Percentiles rank a stretch among this genome's conserved stretches.
These are phyloP conservation scores for Aureobasidium sp. DNA, from an alignment of 2,329 filamentous ascomycete genomes.

Conservation along the genomic window DNA sequence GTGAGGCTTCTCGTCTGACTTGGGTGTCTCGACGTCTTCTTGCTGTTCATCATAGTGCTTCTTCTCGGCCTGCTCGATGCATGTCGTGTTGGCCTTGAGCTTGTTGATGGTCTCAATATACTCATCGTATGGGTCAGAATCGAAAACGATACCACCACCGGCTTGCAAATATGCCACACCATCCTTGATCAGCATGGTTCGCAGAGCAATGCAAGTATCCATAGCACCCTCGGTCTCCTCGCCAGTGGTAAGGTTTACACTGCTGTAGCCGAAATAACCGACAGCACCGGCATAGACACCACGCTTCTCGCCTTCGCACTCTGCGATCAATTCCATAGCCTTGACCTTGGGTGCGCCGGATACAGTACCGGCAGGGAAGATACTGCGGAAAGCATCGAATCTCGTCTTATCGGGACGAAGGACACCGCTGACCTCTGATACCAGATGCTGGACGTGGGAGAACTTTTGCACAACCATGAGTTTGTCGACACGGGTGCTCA, in stretches of 20 bases:
- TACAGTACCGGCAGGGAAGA: conserved; percentile 95
- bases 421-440: conserved; percentile 91
- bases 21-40: conserved; percentile 8
- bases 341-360: conserved; percentile 91
- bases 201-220: conserved; percentile 76
- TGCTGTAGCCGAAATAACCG: conserved; percentile 88
- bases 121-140: conserved; percentile 84
- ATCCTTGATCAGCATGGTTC: conserved; percentile 93
- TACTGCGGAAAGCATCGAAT: conserved; percentile 88
- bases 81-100: conserved; percentile 79
- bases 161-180: conserved; percentile 85
- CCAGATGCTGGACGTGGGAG: conserved; percentile 93
- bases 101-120: conserved; percentile 98
- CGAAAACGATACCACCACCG: conserved; percentile 85
- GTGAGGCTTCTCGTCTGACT: conserved; percentile 6
- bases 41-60: conserved; percentile 46
- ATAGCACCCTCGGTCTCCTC: conserved; percentile 69
- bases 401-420: conserved; percentile 74
- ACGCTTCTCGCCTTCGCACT: conserved; percentile 87
- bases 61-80: conserved; percentile 76
- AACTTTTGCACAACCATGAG: conserved; percentile 94
- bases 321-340: conserved; percentile 95
- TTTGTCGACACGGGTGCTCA: conserved; percentile 81
- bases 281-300: conserved; percentile 94
- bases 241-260: conserved; percentile 50